These are phyloP conservation scores for Starmerella apicola DNA, from an alignment of 805 yeast genomes.

Conservation along the genomic window DNA sequence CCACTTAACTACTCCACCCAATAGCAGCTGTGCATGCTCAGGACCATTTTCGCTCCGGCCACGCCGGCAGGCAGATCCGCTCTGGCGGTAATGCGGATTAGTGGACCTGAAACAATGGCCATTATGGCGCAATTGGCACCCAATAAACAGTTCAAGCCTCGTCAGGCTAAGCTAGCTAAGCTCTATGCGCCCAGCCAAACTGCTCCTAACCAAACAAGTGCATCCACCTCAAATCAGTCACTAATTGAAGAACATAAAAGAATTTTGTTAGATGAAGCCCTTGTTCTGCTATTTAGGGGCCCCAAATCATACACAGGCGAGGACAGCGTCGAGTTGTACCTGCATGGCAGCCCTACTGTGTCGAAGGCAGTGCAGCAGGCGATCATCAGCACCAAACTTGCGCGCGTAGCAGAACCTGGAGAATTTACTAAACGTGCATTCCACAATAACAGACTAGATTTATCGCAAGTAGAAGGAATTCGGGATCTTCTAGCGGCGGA, in stretches of 20 bases:
- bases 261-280: constrained; percentile 59
- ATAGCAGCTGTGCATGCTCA: constrained; percentile 22
- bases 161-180: constrained; percentile 47
- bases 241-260: no score
- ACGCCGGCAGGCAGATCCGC: constrained; percentile 77
- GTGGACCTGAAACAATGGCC: constrained; percentile 45
- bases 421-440: constrained; percentile 86
- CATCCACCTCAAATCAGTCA: no score
- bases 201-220: constrained; percentile 1
- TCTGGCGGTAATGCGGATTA: constrained; percentile 68
- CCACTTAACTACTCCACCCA: background rate
- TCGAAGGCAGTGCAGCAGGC: constrained; percentile 54
- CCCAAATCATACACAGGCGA: constrained; percentile 90
- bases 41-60: constrained; percentile 85
- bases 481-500: constrained; percentile 85
- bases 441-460: constrained; percentile 66
- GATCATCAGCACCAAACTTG: constrained; percentile 32
- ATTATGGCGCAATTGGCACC: constrained; percentile 15
- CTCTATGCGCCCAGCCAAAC: constrained; percentile 30
- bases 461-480: constrained; percentile 85
- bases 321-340: constrained; percentile 75
- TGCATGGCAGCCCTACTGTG: constrained; percentile 90
- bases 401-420: constrained; percentile 83
- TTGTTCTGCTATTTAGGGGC: constrained; percentile 51
- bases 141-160: constrained; percentile 32